Conservation (phyloP, 2,329 filamentous ascomycete species). For the Nemania abortiva region DNA sequence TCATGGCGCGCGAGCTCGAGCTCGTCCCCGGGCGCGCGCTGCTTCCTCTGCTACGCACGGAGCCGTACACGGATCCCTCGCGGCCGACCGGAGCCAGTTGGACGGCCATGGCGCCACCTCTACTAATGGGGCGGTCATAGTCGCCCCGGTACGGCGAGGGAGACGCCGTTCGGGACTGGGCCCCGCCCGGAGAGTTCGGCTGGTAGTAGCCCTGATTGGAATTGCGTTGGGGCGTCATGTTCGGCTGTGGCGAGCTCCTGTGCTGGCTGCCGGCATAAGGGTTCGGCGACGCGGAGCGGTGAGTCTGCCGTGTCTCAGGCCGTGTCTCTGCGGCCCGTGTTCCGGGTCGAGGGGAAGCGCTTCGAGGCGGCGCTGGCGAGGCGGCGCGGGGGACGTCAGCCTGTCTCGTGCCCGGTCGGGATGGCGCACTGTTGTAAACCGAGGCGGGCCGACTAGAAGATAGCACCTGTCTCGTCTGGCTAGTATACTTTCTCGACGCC, state of each 20-base stretch:
- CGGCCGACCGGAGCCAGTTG: slow-evolving; percentile 72
- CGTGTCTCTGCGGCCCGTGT: slow-evolving; percentile 57
- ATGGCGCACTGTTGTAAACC: slow-evolving; percentile 55
- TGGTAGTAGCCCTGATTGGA: slow-evolving; percentile 64
- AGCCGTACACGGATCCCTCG: slow-evolving; percentile 64
- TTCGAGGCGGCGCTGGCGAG: slow-evolving; percentile 77
- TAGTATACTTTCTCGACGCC: slow-evolving; percentile 87
- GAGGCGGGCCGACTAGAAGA: slow-evolving; percentile 55
- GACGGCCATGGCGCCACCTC: slow-evolving; percentile 71
- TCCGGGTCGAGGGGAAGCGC: slow-evolving; percentile 71
- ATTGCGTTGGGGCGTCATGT: slow-evolving; percentile 58
- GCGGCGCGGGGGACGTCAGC: slow-evolving; percentile 69
- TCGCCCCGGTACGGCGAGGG: slow-evolving; percentile 61
- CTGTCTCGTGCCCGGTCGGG: slow-evolving; percentile 70
- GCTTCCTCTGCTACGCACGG: slow-evolving; percentile 60
- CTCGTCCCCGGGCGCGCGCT: slow-evolving; percentile 62
- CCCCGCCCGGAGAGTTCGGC: slow-evolving; percentile 64
- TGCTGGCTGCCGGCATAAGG: slow-evolving; percentile 44
- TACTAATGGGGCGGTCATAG: slow-evolving; percentile 62
- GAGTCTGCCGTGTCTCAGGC: slow-evolving; percentile 55
- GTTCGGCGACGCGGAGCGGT: slow-evolving; percentile 47
- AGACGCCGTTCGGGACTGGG: slow-evolving; percentile 59
- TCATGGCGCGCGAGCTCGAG: slow-evolving; percentile 61
- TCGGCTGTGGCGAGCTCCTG: slow-evolving; percentile 55
- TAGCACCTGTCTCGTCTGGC: slow-evolving; percentile 86